Percentiles rank a stretch among this genome's conserved stretches.
Evolutionary conservation across 2,329 filamentous ascomycete species (phyloP).

Genomic region (Sporothrix curviconia): DNA sequence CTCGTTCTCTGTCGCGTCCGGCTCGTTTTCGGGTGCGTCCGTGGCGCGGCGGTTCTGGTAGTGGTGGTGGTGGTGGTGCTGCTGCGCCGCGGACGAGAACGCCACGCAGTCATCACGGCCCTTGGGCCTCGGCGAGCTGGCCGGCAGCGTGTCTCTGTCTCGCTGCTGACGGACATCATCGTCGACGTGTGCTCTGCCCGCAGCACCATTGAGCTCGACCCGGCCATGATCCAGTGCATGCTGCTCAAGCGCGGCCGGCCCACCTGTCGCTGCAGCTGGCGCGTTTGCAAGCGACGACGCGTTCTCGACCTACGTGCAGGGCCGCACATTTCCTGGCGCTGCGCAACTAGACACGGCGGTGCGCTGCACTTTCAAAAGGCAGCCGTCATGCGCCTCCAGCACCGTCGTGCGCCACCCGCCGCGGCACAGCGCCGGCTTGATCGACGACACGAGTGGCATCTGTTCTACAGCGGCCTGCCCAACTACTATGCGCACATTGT

Average conservation of each 20-base stretch:
- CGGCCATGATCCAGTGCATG: slow-evolving; percentile 55
- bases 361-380: slow-evolving; percentile 74
- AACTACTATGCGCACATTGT: slow-evolving; percentile 85
- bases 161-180: slow-evolving; percentile 60
- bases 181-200: slow-evolving; percentile 58
- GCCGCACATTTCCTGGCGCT: slow-evolving; percentile 67
- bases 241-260: slow-evolving; percentile 53
- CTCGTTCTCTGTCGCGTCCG: slow-evolving; percentile 2
- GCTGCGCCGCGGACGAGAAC: slow-evolving; percentile 32
- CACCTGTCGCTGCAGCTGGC: slow-evolving; percentile 51
- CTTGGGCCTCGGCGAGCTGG: slow-evolving; percentile 56
- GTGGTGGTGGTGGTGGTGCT: slow-evolving; percentile 27
- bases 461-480: slow-evolving; percentile 65
- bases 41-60: too few species aligned
- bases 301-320: slow-evolving; percentile 77
- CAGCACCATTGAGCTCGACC: slow-evolving; percentile 59
- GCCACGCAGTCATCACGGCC: slow-evolving; percentile 45
- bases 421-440: slow-evolving; percentile 56
- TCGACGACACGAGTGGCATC: slow-evolving; percentile 67
- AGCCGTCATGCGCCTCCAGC: slow-evolving; percentile 68
- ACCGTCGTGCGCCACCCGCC: slow-evolving; percentile 40
- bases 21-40: slow-evolving; percentile 7
- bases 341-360: slow-evolving; percentile 68
- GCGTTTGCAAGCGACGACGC: slow-evolving; percentile 51
- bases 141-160: slow-evolving; percentile 45